Evolutionary conservation across 23 red algal species (phyloP).

Genomic region (Gracilaria domingensis): DNA sequence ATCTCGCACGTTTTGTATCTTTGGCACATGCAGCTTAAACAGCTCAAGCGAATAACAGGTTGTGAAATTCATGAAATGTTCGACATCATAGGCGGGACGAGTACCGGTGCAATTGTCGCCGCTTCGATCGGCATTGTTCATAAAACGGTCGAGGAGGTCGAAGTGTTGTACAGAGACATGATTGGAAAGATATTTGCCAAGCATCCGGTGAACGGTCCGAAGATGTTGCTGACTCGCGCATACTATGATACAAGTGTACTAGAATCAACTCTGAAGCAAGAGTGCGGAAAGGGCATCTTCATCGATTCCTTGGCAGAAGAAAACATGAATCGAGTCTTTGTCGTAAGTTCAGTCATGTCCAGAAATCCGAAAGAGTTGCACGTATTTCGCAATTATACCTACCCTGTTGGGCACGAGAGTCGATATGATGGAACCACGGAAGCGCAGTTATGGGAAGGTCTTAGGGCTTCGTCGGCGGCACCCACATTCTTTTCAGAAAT

Average conservation of each 20-base stretch:
- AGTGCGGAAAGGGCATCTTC: constrained; percentile 80
- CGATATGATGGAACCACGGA: constrained; percentile 90
- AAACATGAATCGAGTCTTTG: constrained; percentile 93
- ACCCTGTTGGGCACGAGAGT: constrained; percentile 82
- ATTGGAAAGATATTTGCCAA: constrained; percentile 97
- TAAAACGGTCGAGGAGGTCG: constrained; percentile 93
- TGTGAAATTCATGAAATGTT: constrained; percentile 95
- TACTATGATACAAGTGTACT: constrained; percentile 93
- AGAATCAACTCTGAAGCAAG: constrained; percentile 88
- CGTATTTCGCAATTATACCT: constrained; percentile 95
- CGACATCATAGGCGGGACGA: constrained; percentile 96
- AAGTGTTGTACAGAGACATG: constrained; percentile 92
- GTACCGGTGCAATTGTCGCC: constrained; percentile 95
- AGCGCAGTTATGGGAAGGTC: constrained; percentile 86
- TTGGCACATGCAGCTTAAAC: constrained; percentile 47
- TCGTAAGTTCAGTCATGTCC: constrained; percentile 91
- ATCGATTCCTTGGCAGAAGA: constrained; percentile 88
- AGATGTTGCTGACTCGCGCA: constrained; percentile 91
- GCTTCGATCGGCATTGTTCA: constrained; percentile 83
- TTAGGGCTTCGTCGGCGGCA: constrained; percentile 91
- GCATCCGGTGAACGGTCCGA: constrained; percentile 85
- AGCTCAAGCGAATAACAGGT: constrained; percentile 87
- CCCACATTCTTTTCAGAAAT: constrained; percentile 98
- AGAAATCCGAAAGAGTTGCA: constrained; percentile 87
- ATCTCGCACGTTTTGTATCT: not conserved